Base-by-base conservation (phyloP, 2,329 filamentous ascomycete genomes). In the Rugonectria rugulosa region DNA sequence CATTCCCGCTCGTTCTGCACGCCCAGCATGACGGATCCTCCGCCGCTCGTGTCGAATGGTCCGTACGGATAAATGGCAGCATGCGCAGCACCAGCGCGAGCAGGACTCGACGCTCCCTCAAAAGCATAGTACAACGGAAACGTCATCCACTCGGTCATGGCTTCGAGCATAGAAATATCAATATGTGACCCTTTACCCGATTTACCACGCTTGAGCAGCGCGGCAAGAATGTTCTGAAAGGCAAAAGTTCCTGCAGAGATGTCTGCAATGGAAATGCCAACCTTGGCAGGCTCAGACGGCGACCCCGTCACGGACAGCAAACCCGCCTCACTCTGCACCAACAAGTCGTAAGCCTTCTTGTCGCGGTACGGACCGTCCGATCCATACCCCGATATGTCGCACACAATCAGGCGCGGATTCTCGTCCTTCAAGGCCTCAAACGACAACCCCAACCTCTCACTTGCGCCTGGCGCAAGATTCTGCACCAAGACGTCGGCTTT, bases 1-100 rank as follows among this genome's bases (percentile, higher is more conserved):
- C 81, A 84, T 61, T 85, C 83, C 3, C 81, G 72, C 68, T 84
- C 82, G 55, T 85, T 85, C 61, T 86, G 83, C 19, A 85, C 75
- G 0, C 81, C 82, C 4, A 85, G 68, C 79, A 84, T 84, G 12
- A 85, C 81, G 0, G 77, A 75, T 0, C 75, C 74, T 0, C 75
- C 76, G 9, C 76, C 75, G 0, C 77, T 78, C 0, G 81, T 78
- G 29, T 77, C 69, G 41, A 85, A 85, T 0, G 81, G 81, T 0
- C 82, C 82, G 42, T 85, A 85, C 0, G 82, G 83, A 56, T 84
- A 85, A 6, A 85, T 82, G 0, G 78, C 71, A 0, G 81, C 80
- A 56, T 85, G 82, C 1, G 80, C 77, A 0, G 82, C 81, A 1
- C 82, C 82, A 0, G 75, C 75, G 2, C 79, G 73, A 2, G 68